These are phyloP conservation scores for Mycena leptocephala DNA, from an alignment of 768 basidiomycete genomes.

Conservation along the genomic window DNA sequence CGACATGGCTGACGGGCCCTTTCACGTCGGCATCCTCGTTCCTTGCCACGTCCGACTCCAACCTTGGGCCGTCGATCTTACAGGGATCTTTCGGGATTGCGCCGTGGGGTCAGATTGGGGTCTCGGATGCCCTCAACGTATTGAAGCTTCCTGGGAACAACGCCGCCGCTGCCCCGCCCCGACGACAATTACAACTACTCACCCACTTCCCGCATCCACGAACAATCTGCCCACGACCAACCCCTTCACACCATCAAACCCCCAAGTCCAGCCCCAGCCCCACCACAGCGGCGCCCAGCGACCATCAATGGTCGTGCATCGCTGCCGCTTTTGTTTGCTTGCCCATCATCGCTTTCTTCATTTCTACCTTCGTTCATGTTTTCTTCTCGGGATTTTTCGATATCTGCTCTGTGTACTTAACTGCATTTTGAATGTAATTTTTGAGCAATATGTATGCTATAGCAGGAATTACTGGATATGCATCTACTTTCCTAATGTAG, in stretches of 20 bases:
- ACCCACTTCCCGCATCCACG: neutral
- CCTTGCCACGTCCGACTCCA: neutral
- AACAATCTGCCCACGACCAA: neutral
- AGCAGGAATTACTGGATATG: too few species aligned
- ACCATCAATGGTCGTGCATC: neutral
- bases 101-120: neutral
- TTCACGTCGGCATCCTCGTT: neutral
- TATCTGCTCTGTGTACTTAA: too few species aligned
- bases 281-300: too few species aligned
- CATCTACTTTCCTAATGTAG: too few species aligned
- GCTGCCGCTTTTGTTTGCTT: neutral
- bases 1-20: slow-evolving; percentile 14
- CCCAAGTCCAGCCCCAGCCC: neutral
- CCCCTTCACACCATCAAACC: neutral
- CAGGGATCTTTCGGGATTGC: neutral
- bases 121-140: neutral
- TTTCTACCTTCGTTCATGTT: neutral
- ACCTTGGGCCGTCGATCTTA: neutral
- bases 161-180: neutral
- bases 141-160: neutral
- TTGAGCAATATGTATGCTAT: too few species aligned
- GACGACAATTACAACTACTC: neutral
- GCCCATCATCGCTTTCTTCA: neutral
- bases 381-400: too few species aligned
- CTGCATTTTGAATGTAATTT: too few species aligned